Evolutionary conservation across 164 flowering plant genomes (phyloP).

Genomic region (Echeveria elegans): DNA sequence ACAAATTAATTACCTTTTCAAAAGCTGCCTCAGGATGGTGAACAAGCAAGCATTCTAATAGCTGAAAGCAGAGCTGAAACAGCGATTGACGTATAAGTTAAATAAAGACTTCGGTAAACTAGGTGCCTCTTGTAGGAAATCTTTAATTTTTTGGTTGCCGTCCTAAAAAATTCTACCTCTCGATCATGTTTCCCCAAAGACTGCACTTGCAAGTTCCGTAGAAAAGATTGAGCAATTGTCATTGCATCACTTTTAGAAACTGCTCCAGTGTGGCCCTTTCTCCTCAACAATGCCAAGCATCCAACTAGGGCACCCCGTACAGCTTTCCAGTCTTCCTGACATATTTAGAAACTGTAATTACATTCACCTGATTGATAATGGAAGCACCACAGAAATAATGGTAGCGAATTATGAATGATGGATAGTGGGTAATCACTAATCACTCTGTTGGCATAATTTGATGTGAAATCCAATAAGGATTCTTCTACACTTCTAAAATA

Average conservation of each 20-base stretch:
- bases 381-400: not conserved
- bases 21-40: conserved; percentile 37
- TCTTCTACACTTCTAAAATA: not conserved
- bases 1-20: conserved; percentile 38
- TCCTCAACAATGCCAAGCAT: conserved; percentile 74
- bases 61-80: conserved; percentile 82
- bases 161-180: conserved; percentile 33
- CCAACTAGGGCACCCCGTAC: conserved; percentile 91
- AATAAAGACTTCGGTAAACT: not conserved
- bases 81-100: conserved; percentile 8
- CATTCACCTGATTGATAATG: not conserved
- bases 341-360: conserved; percentile 20
- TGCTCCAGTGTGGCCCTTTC: conserved; percentile 47
- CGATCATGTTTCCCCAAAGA: conserved; percentile 78
- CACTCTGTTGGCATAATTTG: too few relatives aligned
- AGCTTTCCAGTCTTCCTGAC: conserved; percentile 98
- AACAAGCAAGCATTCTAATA: conserved; percentile 61
- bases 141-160: not conserved
- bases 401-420: not conserved
- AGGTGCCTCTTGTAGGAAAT: not conserved
- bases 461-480: not conserved
- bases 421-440: not conserved
- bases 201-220: conserved; percentile 64
- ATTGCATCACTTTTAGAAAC: conserved; percentile 50
- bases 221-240: conserved; percentile 44